Evolutionary conservation across 768 basidiomycete genomes (phyloP), one percentile per base, ranked within the genome.

Genomic region (Boletus reticulatus): DNA sequence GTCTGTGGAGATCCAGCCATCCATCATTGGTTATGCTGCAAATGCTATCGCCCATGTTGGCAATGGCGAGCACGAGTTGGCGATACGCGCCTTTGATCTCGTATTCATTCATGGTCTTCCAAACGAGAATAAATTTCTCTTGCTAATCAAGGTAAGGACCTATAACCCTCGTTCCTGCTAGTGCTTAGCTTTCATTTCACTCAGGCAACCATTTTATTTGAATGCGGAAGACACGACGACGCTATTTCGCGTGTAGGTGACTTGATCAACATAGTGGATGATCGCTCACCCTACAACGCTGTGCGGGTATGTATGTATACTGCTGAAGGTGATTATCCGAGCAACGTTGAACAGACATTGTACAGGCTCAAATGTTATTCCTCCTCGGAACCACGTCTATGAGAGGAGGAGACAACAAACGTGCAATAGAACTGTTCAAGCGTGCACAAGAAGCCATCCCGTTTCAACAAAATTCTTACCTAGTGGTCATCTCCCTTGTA

Each of bases 1-100:
- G 61, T 62, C 61, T 14, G 22, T 55, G 12, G 10, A 59, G 4
- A 9, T 44, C 13, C 50, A 50, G 17, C 39, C 11, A 12, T 59
- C 62, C 1, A 42, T 51, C 1, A 44, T 62, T 6, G 61, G 52
- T 37, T 36, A 62, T 44, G 41, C 58, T 19, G 61, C 61, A 9
- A 20, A 32, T 1, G 51, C 53, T 7, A 32, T 59, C 10, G 50
- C 50, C 0, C 20, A 4, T 1, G 4, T 47, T 11, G 31, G 50
- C 0, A 38, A 48, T 22, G 57, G 38, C 14, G 46, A 48, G 6
- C 16, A 49, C 7, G 45, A 47, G 20, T 6, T 17, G 0, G 57
- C n/a, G 7, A 19, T 50, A 12, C 20, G 22, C 12, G 27, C 17
- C 5, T 59, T 48, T 27, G 59, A 59, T 31, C 57, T 54, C 37